These are phyloP conservation scores for Amanita polypyramis DNA, from an alignment of 768 basidiomycete species.

Conservation along the genomic window DNA sequence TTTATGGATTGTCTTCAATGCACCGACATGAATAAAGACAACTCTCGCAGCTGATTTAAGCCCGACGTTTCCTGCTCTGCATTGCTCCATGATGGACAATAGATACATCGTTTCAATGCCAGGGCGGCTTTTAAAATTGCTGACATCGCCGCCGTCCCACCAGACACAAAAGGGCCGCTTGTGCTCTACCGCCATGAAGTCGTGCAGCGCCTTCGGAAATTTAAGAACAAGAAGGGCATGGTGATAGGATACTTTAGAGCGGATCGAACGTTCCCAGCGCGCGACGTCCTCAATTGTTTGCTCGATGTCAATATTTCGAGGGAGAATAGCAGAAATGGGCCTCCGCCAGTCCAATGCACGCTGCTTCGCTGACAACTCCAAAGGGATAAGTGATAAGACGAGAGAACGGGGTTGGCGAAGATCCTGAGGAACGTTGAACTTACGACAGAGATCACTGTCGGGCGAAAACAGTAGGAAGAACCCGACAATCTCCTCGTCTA, in stretches of 20 bases:
- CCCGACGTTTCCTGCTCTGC: constrained; percentile 27
- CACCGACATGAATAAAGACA: constrained; percentile 59
- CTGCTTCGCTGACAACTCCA: constrained; percentile 26
- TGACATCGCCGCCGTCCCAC: constrained; percentile 24
- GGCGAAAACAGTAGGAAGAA: constrained; percentile 47
- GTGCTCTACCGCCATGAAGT: constrained; percentile 29
- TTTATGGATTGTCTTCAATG: constrained; percentile 36
- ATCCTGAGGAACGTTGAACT: constrained; percentile 32
- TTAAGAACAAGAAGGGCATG: constrained; percentile 31
- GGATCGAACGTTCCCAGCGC: constrained; percentile 16
- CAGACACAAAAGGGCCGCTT: constrained; percentile 39
- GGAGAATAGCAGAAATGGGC: constrained; percentile 5
- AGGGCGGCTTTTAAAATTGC: constrained; percentile 15
- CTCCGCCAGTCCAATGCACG: constrained; percentile 19
- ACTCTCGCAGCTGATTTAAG: constrained; percentile 29
- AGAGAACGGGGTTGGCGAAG: constrained; percentile 21
- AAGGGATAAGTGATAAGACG: constrained; percentile 38
- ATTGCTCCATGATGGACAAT: constrained; percentile 24
- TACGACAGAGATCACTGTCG: constrained; percentile 21
- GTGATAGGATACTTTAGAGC: constrained; percentile 20
- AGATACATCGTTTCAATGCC: constrained; percentile 31
- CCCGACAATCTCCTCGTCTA: constrained; percentile 39
- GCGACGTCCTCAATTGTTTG: constrained; percentile 7
- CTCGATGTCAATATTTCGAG: not conserved
- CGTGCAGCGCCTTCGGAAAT: constrained; percentile 37